Conservation (phyloP, 805 yeast species). For the Candida pseudoglaebosa region DNA sequence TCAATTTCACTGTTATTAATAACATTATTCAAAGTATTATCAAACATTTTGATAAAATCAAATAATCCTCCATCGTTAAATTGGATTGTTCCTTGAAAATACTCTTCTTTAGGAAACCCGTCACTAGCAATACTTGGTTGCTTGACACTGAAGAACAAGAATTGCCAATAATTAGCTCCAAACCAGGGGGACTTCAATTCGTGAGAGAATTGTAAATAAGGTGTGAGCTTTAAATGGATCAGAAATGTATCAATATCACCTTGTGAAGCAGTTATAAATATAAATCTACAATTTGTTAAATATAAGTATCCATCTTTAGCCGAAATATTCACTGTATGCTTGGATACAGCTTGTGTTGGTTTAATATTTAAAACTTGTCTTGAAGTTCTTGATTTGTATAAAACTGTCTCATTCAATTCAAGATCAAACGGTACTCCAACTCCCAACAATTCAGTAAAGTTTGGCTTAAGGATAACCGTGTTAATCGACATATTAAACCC, state of each 20-base stretch:
- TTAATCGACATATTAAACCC: constrained; percentile 24
- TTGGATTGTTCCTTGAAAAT: constrained; percentile 32
- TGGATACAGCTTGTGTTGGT: constrained; percentile 5
- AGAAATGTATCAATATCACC: constrained; percentile 43
- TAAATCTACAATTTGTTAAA: constrained; percentile 40
- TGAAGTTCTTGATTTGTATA: constrained; percentile 11
- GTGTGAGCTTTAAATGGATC: constrained; percentile 25
- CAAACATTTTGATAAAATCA: constrained; percentile 34
- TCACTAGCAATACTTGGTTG: constrained; percentile 33
- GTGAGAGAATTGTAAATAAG: constrained; percentile 32
- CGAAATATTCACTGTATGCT: constrained; percentile 20
- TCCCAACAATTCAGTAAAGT: constrained; percentile 8
- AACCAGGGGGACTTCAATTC: constrained; percentile 49
- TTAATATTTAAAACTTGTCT: constrained; percentile 24
- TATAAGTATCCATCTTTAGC: constrained; percentile 38
- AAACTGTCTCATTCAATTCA: constrained; percentile 16
- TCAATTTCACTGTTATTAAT: constrained; percentile 38
- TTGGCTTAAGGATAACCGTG: constrained; percentile 16
- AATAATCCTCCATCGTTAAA: constrained; percentile 50
- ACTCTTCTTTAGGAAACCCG: constrained; percentile 36
- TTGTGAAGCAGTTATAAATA: constrained; percentile 33
- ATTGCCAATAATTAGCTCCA: constrained; percentile 49
- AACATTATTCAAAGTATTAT: constrained; percentile 28
- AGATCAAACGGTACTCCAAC: constrained; percentile 16
- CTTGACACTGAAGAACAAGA: constrained; percentile 33